A percentile compares a stretch with the other conserved stretches of the same genome.
Conservation (phyloP, 2,329 filamentous ascomycete species). For the Ambrosiella cleistominuta region DNA sequence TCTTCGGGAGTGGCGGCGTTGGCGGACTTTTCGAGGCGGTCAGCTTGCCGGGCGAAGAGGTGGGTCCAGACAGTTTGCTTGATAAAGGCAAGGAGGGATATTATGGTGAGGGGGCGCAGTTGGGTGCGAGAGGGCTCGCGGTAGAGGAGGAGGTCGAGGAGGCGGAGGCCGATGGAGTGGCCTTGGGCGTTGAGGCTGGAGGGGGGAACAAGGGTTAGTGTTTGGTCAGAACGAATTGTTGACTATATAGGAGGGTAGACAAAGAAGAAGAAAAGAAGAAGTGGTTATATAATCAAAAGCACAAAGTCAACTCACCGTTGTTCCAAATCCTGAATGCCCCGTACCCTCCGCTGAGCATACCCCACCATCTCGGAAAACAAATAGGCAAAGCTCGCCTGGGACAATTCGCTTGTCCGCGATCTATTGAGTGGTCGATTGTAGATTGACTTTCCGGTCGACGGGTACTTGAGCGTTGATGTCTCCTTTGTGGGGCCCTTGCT, state of each 20-base stretch:
- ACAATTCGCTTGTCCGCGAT: slow-evolving; percentile 72
- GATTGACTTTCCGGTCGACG: slow-evolving; percentile 89
- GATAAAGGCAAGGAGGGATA: slow-evolving; percentile 86
- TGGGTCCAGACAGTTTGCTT: slow-evolving; percentile 83
- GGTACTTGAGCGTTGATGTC: slow-evolving; percentile 58
- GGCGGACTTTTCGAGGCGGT: slow-evolving; percentile 77
- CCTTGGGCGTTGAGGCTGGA: slow-evolving; percentile 65
- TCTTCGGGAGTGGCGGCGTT: slow-evolving; percentile 72
- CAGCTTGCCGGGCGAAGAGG: slow-evolving; percentile 78
- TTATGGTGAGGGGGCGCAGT: slow-evolving; percentile 68
- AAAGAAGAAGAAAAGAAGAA: neutral
- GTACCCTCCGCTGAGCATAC: slow-evolving; percentile 81
- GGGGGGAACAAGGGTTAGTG: too few relatives aligned
- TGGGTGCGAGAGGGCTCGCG: slow-evolving; percentile 54
- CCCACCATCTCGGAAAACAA: slow-evolving; percentile 92
- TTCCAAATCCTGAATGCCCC: slow-evolving; percentile 84
- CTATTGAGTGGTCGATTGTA: slow-evolving; percentile 92
- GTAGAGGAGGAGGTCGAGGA: slow-evolving; percentile 88
- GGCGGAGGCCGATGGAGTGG: slow-evolving; percentile 81
- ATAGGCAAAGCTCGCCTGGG: slow-evolving; percentile 86
- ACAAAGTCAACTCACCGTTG: slow-evolving; percentile 42
- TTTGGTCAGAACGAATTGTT: neutral
- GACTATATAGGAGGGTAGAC: neutral
- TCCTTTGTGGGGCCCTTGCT: slow-evolving; percentile 29
- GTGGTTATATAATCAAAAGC: too few relatives aligned